Base-by-base conservation (phyloP, 164 flowering plant genomes). In the Santalum album region DNA sequence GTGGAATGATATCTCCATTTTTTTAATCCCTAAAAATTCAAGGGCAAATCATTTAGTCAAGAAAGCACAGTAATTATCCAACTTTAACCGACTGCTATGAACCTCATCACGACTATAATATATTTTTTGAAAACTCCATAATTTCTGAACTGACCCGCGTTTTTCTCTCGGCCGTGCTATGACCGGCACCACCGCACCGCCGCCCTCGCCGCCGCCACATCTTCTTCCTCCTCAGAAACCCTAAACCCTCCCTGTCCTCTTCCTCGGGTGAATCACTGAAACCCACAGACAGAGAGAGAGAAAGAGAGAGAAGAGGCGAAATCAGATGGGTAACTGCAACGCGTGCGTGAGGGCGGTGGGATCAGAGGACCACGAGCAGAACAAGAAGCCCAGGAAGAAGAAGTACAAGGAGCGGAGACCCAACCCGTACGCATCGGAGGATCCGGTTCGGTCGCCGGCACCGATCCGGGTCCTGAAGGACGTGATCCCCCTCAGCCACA, bases 401-500 rank as follows among this genome's bases (percentile, higher is more conserved):
- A 63, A 47, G 43, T 24, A 22, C 22, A 59, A 39, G 53, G 82
- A 70, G 17, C 58, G 72, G 17, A 61, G 65, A 26, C 71, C 89
- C 0, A 88, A 83, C 58, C 94, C 94, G 0, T 88, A 71, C 35
- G 47, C 90, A 7, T 29, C 34, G 42, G 72, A 65, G 12, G 75
- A 75, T 43, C 55, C 63, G 5, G 46, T 36, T 10, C 60, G 57
- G 4, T 70, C 83, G 11, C 78, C 86, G 1, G 80, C 76, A 1
- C 83, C 89, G 67, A 73, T 87, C 54, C 79, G 91, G 3, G 97
- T 90, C 44, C 72, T 90, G 17, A 85, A 85, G 47, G 94, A 90
- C 54, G 71, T 77, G 24, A 63, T 72, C 22, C 86, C 89, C 2
- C 58, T 70, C 15, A 63, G 66, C 44, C 82, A 78, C 73, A 73